Conservation (phyloP, 208 protist species). For the Leishmania lainsoni region DNA sequence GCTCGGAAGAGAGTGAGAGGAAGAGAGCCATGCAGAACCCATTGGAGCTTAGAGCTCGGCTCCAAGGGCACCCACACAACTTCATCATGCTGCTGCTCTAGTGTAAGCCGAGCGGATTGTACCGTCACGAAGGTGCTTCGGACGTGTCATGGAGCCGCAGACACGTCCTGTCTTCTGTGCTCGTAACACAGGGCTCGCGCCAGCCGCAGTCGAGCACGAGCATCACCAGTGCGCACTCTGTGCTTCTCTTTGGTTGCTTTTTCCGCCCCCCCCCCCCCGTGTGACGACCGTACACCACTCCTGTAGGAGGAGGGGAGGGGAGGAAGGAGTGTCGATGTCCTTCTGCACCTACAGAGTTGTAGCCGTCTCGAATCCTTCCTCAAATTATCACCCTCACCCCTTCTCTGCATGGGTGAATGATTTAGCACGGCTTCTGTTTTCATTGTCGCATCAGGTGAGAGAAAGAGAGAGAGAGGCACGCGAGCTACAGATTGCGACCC, state of each 20-base stretch:
- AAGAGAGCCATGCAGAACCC: too few species aligned
- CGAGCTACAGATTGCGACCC: conserved; percentile 47
- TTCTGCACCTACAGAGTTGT: neutral
- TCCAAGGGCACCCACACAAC: neutral
- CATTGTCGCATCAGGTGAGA: neutral
- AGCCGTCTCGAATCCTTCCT: neutral
- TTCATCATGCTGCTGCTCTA: neutral
- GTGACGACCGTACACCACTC: neutral
- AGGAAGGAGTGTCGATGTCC: neutral
- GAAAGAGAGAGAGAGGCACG: conserved; percentile 13
- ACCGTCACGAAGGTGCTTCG: neutral
- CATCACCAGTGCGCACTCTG: neutral
- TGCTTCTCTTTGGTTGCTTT: neutral
- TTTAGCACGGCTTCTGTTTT: neutral
- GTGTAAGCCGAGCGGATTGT: neutral
- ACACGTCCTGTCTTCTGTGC: neutral
- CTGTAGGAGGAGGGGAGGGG: neutral
- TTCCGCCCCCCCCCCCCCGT: neutral
- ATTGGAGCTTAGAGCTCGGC: neutral
- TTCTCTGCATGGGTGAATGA: neutral
- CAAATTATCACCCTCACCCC: neutral
- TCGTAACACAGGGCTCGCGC: neutral
- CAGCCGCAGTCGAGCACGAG: neutral
- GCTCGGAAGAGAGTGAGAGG: neutral
- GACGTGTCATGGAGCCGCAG: neutral